Base-by-base conservation (phyloP, 306 rosid species). In the Oemleria cerasiformis region DNA sequence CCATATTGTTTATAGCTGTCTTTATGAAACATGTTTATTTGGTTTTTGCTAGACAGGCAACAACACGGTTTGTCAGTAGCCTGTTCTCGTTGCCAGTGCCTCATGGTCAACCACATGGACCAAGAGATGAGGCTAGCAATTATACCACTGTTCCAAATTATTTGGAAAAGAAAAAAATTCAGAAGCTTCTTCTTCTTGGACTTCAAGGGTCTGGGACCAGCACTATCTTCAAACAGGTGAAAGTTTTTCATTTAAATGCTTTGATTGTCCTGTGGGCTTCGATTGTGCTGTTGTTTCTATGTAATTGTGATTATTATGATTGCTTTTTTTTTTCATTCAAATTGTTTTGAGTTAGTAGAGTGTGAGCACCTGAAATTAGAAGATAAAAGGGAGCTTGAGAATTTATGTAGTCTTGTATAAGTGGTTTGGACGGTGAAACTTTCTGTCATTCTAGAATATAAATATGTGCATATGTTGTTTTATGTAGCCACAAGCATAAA, bases 131-230 rank as follows among this genome's bases (percentile, higher is more conserved):
- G 83, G 68, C 86, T 77, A 91, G 93, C 83, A 85, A 84, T 83
- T 88, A 89, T 85, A 82, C 96, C 43, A 81, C 90, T 17, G 83
- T 88, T 75, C 97, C 97, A 36, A 89, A 73, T 79, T 91, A 86
- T 80, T 83, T 91, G 76, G 96, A 91, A 77, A 96, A 85, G 86
- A 95, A 95, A 80, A 89, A 82, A 65, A 69, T 70, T 58, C 99
- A 91, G 79, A 95, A 95, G 85, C 96, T 91, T 60, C 96, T 95
- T 63, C 97, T 95, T 77, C 88, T 95, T 78, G 99, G 99, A 73
- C 75, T 84, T 83, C 91, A 81, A 74, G 96, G 99, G 73, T 86
- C 97, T 68, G 99, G 99, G 80, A 91, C 99, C 76, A 95, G 99
- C 86, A 95, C 97, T 4, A 84, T 95, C 74, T 91, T 95, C 81